Conservation (phyloP, 169 alveolate genomes). For the Cryptosporidium viatorum region DNA sequence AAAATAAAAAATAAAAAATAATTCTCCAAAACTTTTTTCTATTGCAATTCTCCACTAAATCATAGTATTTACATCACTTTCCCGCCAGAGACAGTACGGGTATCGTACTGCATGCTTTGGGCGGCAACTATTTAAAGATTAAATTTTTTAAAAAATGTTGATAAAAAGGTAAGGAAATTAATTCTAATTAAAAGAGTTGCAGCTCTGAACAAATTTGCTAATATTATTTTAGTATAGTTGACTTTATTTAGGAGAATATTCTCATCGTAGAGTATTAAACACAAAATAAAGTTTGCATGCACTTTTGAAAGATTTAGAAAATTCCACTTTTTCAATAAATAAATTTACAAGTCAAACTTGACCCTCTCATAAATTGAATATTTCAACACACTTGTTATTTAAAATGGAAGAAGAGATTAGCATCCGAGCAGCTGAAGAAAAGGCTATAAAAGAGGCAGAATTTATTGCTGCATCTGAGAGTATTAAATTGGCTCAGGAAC, state of each 20-base stretch:
- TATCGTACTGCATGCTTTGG: conserved; percentile 68
- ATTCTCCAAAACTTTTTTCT: neutral
- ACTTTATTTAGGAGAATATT: neutral
- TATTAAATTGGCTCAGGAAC: conserved; percentile 29
- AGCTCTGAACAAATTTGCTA: neutral
- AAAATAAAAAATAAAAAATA: no score
- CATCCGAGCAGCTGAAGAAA: conserved; percentile 27
- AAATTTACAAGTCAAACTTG: neutral
- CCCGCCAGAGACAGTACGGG: conserved; percentile 71
- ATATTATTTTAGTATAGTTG: neutral
- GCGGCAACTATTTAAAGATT: conserved; percentile 30
- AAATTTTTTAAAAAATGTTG: neutral
- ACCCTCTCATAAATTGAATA: neutral
- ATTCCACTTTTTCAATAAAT: neutral
- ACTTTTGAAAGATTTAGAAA: neutral
- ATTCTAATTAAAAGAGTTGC: neutral
- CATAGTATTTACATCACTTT: neutral
- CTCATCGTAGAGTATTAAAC: neutral
- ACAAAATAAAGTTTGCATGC: neutral
- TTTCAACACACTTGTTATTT: neutral
- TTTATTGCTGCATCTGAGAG: conserved; percentile 53
- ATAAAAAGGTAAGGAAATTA: neutral
- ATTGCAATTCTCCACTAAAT: neutral
- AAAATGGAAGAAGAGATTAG: conserved; percentile 1
- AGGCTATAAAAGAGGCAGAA: conserved; percentile 65